Evolutionary conservation across 495 filamentous ascomycete genomes (phyloP).

Genomic region (Bathelium albidoporum): DNA sequence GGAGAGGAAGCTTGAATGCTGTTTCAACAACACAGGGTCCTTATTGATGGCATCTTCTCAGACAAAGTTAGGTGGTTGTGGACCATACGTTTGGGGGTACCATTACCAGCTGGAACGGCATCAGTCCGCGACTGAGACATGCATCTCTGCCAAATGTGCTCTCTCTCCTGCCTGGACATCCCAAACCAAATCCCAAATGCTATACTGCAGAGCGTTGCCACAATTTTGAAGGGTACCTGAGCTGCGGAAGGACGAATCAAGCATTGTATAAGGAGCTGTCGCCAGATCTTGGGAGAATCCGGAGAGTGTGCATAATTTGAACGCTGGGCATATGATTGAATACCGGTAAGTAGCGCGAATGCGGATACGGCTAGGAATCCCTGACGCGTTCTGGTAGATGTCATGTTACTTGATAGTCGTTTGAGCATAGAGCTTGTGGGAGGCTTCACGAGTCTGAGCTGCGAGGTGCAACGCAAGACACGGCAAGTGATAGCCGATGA

Average conservation of each 20-base stretch:
- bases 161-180: neutral
- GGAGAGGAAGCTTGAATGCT: slow-evolving; percentile 58
- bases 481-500: neutral
- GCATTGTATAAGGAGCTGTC: neutral
- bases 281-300: neutral
- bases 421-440: neutral
- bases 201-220: neutral
- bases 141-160: neutral
- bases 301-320: neutral
- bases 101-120: neutral
- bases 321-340: neutral
- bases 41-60: neutral
- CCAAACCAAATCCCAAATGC: neutral
- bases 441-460: neutral
- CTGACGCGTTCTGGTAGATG: neutral
- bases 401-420: neutral
- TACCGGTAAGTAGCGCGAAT: neutral
- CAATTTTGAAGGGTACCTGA: neutral
- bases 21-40: slow-evolving; percentile 47
- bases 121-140: neutral
- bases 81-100: too few species aligned
- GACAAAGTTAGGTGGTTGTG: neutral
- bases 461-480: neutral
- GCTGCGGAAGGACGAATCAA: neutral
- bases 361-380: neutral